phyloP scores from a whole-genome alignment of 768 basidiomycete genomes.

The Podaxis sp. region DNA sequence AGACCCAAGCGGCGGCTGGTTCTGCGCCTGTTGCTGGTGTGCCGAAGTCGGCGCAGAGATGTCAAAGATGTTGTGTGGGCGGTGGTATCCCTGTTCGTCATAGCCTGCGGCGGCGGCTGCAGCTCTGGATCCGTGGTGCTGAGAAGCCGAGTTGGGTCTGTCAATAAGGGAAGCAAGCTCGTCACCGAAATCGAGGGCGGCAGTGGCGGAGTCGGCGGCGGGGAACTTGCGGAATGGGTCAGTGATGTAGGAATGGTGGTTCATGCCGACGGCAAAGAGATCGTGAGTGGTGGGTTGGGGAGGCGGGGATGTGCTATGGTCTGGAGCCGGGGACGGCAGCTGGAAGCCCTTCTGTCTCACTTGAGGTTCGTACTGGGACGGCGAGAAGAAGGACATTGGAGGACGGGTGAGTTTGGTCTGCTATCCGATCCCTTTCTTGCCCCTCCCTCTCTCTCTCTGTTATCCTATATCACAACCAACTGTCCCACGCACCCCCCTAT shows the following conservation, averaged over 20 bases:
- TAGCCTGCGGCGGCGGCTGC: conserved; percentile 3
- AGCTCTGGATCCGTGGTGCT: conserved; percentile 13
- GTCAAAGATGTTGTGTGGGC: conserved; percentile 56
- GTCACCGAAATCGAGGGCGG: conserved; percentile 55
- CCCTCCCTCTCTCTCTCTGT: background rate
- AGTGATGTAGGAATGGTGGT: conserved; percentile 42
- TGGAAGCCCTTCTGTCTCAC: conserved; percentile 76
- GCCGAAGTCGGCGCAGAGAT: conserved; percentile 41
- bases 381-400: conserved; percentile 34
- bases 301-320: conserved; percentile 16
- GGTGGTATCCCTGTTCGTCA: conserved; percentile 13
- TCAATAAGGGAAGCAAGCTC: conserved; percentile 61
- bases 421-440: background rate
- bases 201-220: conserved; percentile 19
- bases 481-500: conserved; percentile 10
- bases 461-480: background rate
- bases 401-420: background rate
- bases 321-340: conserved; percentile 41
- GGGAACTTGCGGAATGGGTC: conserved; percentile 55
- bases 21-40: conserved; percentile 27
- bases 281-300: conserved; percentile 24
- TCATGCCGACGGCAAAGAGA: conserved; percentile 33
- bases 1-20: conserved; percentile 15
- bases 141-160: conserved; percentile 9
- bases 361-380: conserved; percentile 47